Evolutionary conservation across 179 eudicot species (phyloP).

Genomic region (Silene vulgaris): DNA sequence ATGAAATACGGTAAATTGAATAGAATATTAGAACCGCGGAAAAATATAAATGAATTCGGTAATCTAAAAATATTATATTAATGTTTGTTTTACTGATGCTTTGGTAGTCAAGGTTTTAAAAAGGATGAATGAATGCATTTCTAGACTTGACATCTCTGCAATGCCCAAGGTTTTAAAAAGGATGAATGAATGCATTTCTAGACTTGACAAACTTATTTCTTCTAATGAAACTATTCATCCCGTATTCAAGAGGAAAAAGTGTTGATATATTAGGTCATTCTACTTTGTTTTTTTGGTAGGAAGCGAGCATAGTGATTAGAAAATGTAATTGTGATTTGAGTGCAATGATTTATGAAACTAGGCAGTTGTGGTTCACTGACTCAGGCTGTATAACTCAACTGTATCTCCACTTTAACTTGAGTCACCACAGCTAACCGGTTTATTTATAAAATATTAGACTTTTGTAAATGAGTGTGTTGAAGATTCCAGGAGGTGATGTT

Average conservation of each 20-base stretch:
- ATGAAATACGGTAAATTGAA: too few relatives aligned
- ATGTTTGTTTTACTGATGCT: too few relatives aligned
- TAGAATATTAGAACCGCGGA: too few relatives aligned
- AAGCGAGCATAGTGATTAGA: slow-evolving; percentile 19
- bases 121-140: slow-evolving; percentile 56
- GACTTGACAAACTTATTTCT: slow-evolving; percentile 52
- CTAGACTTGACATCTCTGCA: slow-evolving; percentile 43
- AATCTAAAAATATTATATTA: too few relatives aligned
- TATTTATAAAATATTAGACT: slow-evolving; percentile 5
- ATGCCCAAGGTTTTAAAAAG: slow-evolving; percentile 52
- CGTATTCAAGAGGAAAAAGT: slow-evolving; percentile 50
- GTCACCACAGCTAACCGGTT: slow-evolving; percentile 22
- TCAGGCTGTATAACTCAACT: slow-evolving; percentile 25
- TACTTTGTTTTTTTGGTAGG: slow-evolving; percentile 13
- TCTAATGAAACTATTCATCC: slow-evolving; percentile 42
- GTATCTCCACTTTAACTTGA: slow-evolving; percentile 30
- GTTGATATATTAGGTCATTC: slow-evolving; percentile 20
- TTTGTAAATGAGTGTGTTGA: slow-evolving; percentile 21
- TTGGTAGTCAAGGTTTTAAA: slow-evolving; percentile 29
- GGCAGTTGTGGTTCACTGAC: slow-evolving; percentile 24
- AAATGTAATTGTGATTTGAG: slow-evolving; percentile 23
- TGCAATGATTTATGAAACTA: slow-evolving; percentile 28
- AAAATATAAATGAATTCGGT: too few relatives aligned
- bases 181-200: slow-evolving; percentile 52
- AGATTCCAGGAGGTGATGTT: background rate